A percentile compares a stretch with the other conserved stretches of the same genome.
These are phyloP conservation scores for Rhodomyrtus tomentosa DNA, from an alignment of 345 rosid species.

Conservation along the genomic window DNA sequence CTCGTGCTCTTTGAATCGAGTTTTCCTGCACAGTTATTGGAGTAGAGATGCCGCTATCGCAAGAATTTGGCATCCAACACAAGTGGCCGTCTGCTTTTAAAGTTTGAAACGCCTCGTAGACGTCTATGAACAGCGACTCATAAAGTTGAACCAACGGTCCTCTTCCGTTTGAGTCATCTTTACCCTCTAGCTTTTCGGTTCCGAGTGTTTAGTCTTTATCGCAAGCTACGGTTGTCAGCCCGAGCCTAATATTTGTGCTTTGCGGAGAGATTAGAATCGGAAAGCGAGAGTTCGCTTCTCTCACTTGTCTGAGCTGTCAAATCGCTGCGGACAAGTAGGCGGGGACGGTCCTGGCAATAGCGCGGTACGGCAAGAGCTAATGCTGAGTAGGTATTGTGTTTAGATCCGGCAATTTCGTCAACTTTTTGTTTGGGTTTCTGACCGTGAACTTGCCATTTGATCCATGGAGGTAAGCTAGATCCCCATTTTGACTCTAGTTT, in stretches of 20 bases:
- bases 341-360: not conserved
- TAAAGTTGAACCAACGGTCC: not conserved
- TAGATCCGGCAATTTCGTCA: not conserved
- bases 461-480: not conserved
- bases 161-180: not conserved
- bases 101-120: not conserved
- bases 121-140: not conserved
- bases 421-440: not conserved
- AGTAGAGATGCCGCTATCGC: not conserved
- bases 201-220: not conserved
- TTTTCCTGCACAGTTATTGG: not conserved
- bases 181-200: not conserved
- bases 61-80: not conserved
- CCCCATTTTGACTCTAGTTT: not conserved
- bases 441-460: not conserved
- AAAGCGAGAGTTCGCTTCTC: not conserved
- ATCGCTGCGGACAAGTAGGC: not conserved
- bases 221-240: not conserved
- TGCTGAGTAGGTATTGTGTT: not conserved
- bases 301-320: not conserved
- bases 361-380: not conserved
- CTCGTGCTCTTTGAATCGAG: not conserved
- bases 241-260: not conserved
- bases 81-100: not conserved
- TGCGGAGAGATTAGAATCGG: not conserved